These are phyloP conservation scores for Rauvolfia tetraphylla DNA, from an alignment of 257 asterid genomes.

Conservation along the genomic window DNA sequence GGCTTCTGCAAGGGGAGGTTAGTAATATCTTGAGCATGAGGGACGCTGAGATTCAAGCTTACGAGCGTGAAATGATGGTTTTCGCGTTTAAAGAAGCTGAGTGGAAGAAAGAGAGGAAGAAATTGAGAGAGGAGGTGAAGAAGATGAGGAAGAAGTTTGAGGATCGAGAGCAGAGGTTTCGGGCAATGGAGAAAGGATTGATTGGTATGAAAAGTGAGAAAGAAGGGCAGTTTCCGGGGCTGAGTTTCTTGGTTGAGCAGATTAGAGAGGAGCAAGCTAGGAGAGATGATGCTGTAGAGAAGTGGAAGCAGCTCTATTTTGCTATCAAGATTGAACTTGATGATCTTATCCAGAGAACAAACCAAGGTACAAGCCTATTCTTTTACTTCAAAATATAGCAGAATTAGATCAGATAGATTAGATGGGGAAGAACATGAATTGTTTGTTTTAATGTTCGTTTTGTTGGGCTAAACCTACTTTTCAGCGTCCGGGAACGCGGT, in stretches of 20 bases:
- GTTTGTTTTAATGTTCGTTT: no score
- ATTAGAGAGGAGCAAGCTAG: constrained; percentile 27
- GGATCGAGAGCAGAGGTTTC: constrained; percentile 24
- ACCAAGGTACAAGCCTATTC: constrained; percentile 35
- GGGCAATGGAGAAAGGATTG: constrained; percentile 19
- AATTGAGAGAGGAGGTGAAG: constrained; percentile 44
- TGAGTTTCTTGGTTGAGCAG: constrained; percentile 19
- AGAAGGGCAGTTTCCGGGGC: constrained; percentile 13
- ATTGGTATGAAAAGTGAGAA: constrained; percentile 11
- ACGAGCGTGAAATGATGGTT: constrained; percentile 55
- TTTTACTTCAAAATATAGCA: neutral
- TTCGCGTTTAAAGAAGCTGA: constrained; percentile 67
- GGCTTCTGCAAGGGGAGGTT: constrained; percentile 50
- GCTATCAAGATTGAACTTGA: constrained; percentile 84
- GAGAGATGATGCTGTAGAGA: constrained; percentile 65
- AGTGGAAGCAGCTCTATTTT: constrained; percentile 85
- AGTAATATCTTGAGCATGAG: constrained; percentile 57
- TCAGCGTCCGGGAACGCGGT: neutral
- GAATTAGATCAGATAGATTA: no score
- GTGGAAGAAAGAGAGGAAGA: constrained; percentile 66
- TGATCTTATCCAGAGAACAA: constrained; percentile 65
- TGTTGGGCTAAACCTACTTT: neutral
- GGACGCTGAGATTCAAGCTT: constrained; percentile 54
- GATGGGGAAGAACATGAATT: no score
- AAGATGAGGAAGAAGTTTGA: constrained; percentile 37